Percentiles rank a stretch among this genome's conserved stretches.
These are phyloP conservation scores for Ophiostoma novo-ulmi DNA, from an alignment of 2,329 filamentous ascomycete genomes.

Conservation along the genomic window DNA sequence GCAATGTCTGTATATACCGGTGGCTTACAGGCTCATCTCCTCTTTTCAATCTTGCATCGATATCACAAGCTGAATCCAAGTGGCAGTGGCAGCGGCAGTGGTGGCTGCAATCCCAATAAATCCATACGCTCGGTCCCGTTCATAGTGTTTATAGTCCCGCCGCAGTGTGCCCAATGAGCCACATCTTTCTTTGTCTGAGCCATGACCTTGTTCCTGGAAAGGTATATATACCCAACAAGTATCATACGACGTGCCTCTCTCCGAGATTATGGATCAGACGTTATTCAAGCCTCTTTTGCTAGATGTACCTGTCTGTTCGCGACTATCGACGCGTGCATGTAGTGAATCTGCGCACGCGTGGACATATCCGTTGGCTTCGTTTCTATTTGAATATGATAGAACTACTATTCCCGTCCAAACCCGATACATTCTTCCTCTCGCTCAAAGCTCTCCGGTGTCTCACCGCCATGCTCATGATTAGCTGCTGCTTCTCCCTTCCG, in stretches of 20 bases:
- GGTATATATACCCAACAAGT: neutral
- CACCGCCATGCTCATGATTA: neutral
- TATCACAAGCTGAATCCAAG: neutral
- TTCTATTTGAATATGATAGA: neutral
- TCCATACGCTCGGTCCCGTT: neutral
- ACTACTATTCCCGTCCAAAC: neutral
- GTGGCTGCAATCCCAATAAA: neutral
- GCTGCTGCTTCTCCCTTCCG: neutral
- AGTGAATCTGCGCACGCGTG: neutral
- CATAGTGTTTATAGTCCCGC: neutral
- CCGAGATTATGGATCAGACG: neutral
- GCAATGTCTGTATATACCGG: neutral
- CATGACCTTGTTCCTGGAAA: neutral
- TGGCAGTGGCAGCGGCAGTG: neutral
- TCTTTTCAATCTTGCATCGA: neutral
- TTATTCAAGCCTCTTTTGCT: neutral
- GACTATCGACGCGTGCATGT: neutral
- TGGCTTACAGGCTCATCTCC: neutral
- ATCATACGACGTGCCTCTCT: neutral
- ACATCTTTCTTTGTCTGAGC: neutral
- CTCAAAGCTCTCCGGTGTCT: conserved; percentile 1
- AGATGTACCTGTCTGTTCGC: neutral
- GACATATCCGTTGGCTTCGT: neutral
- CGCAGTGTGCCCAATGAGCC: neutral
- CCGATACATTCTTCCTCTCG: neutral